Evolutionary conservation across 352 stramenopile species (phyloP), one percentile per base, ranked within the genome.

Genomic region (Phytopythium aichiense): DNA sequence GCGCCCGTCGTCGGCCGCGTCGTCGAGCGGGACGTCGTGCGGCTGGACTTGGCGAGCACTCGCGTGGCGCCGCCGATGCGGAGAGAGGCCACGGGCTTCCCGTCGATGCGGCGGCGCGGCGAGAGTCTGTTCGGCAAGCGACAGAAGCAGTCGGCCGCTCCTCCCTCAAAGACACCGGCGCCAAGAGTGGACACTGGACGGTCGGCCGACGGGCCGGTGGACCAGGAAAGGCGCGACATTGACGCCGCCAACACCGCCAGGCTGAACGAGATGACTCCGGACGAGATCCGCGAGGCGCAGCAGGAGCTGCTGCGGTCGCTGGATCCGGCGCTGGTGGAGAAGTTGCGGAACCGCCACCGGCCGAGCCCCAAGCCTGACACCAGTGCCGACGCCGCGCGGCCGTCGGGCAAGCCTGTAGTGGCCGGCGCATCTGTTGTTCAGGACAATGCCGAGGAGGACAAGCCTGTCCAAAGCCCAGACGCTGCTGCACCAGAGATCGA

Each of bases 81-180:
- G 20, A 28, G 40, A 4, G 73, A 84, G 37, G 64, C 67, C 8
- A 68, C 65, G 1, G 86, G 86, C 16, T 95, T 95, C 69, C 86
- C 86, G n/a, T 61, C 38, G 15, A 74, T 87, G 4, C 72, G 64
- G 13, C 61, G 76, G 16, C 78, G 81, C 22, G 72, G 83, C 18
- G 72, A 89, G 63, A 92, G 84, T 58, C 59, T 92, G 23, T 95
- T 95, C 61, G 86, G 86, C 0, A 76, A 80, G 33, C 72, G 81
- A 55, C 69, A 77, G 31, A 71, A 74, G 33, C 48, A 37, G 25
- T 38, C 48, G 48, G 1, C 15, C 6, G 2, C 25, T 33, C 5
- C 2, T 3, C 23, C 46, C 23, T 16, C 46, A 18, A 60, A 74
- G 25, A 43, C 37, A 23, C 56, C 58, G 51, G 40, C 50, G 33